Evolutionary conservation across 257 asterid species (phyloP), one percentile per base, ranked within the genome.

Genomic region (Fraxinus quadrangulata): DNA sequence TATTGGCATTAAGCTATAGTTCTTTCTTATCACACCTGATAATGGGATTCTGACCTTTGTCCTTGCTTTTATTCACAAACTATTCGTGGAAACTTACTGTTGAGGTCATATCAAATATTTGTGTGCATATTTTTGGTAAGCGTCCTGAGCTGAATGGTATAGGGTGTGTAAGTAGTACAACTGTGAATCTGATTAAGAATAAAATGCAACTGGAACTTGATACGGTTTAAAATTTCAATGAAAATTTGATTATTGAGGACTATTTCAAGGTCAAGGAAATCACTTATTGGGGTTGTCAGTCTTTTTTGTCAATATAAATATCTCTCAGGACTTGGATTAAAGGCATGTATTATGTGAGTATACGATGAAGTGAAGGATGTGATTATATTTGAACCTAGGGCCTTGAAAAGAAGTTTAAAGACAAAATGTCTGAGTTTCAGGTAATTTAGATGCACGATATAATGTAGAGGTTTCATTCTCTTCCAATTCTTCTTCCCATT

Each of bases 321-420:
- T 17, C 8, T 51, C n/a, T 51, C n/a, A 51, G 23, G 17, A 51
- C 61, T 51, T 19, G 4, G 5, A 51, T 19, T 36, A 31, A 77
- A 30, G 73, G 13, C 63, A 37, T 33, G 34, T 73, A 42, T 79
- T 59, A 33, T 28, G 67, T 63, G 40, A 17, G 28, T 56, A 40
- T 24, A 23, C 56, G 10, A n/a, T 68, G 76, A 72, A 26, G 24
- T 30, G 24, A 63, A 72, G 68, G 42, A 36, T 37, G 78, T 71
- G 71, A 28, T 63, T 82, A 28, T 78, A 77, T 73, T 82, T 76
- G 80, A 69, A 79, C 86, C 83, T 93, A 96, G 98, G 85, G 87
- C 97, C 67, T 83, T 93, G 87, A 96, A 92, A 88, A 96, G 90
- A 96, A 89, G 87, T 89, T 96, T 80, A 96, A 96, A 85, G 98